Evolutionary conservation across 768 basidiomycete species (phyloP).

Genomic region (Mycena alexandri): DNA sequence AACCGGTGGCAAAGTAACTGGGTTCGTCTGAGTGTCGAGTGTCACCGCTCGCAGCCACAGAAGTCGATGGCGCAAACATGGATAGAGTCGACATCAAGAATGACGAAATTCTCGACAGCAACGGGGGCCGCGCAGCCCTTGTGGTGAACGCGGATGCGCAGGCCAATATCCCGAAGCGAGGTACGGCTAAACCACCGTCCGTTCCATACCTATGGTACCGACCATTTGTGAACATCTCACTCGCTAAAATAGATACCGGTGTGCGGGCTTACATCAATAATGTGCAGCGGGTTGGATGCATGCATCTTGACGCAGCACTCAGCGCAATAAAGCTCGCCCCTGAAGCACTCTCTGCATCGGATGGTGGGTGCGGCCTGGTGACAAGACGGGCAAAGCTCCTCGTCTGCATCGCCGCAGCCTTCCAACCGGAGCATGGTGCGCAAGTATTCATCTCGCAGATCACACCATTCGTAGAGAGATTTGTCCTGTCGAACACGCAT

Average conservation of each 20-base stretch:
- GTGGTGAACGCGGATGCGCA: slow-evolving; percentile 4
- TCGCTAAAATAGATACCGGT: neutral
- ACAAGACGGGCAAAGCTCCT: neutral
- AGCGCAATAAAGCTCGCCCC: neutral
- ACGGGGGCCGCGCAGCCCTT: neutral
- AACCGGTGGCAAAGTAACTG: slow-evolving; percentile 35
- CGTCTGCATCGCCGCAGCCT: neutral
- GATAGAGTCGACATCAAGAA: neutral
- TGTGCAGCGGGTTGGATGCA: neutral
- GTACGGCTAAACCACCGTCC: neutral
- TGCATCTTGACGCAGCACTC: neutral
- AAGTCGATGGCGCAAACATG: neutral
- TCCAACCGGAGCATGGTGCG: neutral
- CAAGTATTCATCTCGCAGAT: neutral
- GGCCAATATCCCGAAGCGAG: neutral
- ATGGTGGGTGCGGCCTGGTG: neutral
- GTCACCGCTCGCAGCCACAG: neutral
- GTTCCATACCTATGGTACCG: slow-evolving; percentile 10
- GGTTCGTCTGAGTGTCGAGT: neutral
- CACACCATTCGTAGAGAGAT: neutral
- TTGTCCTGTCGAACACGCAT: too few species aligned
- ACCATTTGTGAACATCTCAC: neutral
- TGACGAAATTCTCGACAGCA: neutral
- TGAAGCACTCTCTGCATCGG: neutral
- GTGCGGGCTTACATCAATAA: slow-evolving; percentile 6